Conservation (phyloP, 139 green algal species). For the Helicosporidium sp. region DNA sequence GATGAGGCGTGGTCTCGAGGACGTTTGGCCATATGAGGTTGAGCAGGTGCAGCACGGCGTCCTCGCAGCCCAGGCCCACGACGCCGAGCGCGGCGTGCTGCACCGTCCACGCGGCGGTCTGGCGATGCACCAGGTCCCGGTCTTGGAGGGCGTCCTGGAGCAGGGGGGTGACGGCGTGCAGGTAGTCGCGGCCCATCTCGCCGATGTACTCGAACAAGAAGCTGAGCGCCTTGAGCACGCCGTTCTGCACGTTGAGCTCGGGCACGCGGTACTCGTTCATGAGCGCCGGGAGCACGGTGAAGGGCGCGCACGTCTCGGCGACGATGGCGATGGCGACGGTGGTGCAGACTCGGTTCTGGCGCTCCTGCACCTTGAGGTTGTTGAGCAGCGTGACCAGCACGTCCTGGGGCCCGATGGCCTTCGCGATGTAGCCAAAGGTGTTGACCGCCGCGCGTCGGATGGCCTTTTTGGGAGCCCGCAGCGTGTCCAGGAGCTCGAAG, state of each 20-base stretch:
- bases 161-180: slow-evolving; percentile 88
- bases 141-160: slow-evolving; percentile 94
- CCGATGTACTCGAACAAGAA: slow-evolving; percentile 99
- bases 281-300: slow-evolving; percentile 95
- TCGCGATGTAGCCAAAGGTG: slow-evolving; percentile 99
- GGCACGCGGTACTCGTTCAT: slow-evolving; percentile 97
- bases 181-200: slow-evolving; percentile 99
- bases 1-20: slow-evolving; percentile 85
- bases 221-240: slow-evolving; percentile 88
- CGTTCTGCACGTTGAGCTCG: slow-evolving; percentile 98
- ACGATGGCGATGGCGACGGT: slow-evolving; percentile 98
- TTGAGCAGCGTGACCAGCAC: slow-evolving; percentile 97
- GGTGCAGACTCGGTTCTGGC: slow-evolving; percentile 95
- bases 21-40: slow-evolving; percentile 99
- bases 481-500: slow-evolving; percentile 98
- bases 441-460: slow-evolving; percentile 92
- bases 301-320: slow-evolving; percentile 91
- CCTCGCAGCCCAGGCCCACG: slow-evolving; percentile 85
- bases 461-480: slow-evolving; percentile 92
- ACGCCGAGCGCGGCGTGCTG: slow-evolving; percentile 73
- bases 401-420: slow-evolving; percentile 90
- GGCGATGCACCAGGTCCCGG: slow-evolving; percentile 82
- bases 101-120: slow-evolving; percentile 80
- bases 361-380: slow-evolving; percentile 98
- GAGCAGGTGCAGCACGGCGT: slow-evolving; percentile 83